Percentiles rank a stretch among this genome's conserved stretches.
phyloP scores from a whole-genome alignment of 768 basidiomycete genomes.

The Tylopilus sp. region DNA sequence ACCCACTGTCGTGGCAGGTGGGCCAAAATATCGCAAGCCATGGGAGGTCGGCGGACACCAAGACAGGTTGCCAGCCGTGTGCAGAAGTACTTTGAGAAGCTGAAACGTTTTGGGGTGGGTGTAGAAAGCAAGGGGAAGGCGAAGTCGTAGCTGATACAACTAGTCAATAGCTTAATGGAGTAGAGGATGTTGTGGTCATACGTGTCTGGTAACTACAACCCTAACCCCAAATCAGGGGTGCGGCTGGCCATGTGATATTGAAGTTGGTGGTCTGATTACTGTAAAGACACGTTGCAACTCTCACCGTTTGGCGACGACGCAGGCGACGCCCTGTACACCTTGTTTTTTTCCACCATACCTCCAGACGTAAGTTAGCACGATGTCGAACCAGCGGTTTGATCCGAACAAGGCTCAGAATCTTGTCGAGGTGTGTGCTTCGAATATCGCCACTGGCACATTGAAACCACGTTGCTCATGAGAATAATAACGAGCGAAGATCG shows the following conservation, averaged over 20 bases:
- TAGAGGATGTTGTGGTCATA: not conserved
- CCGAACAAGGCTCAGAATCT: constrained; percentile 91
- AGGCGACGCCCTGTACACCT: constrained; percentile 1
- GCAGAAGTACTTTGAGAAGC: constrained; percentile 84
- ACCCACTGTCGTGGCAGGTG: constrained; percentile 44
- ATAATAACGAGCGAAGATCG: constrained; percentile 56
- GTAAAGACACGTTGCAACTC: not conserved
- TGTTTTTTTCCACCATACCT: not conserved
- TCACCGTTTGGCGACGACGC: not conserved
- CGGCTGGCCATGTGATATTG: constrained; percentile 5
- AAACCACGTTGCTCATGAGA: constrained; percentile 21
- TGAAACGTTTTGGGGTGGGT: constrained; percentile 68
- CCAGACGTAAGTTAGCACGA: constrained; percentile 30
- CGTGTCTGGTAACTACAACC: constrained; percentile 22
- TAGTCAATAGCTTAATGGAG: not conserved
- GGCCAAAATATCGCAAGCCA: constrained; percentile 78
- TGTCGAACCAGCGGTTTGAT: constrained; percentile 64
- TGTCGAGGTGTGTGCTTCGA: constrained; percentile 59
- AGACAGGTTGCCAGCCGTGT: constrained; percentile 87
- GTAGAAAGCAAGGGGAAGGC: constrained; percentile 29
- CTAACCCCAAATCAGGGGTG: constrained; percentile 22
- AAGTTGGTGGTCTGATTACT: not conserved
- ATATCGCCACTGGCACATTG: constrained; percentile 8
- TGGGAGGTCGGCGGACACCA: constrained; percentile 73
- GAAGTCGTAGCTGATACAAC: constrained; percentile 14